Evolutionary conservation across 768 basidiomycete species (phyloP).

Genomic region (Amanita thiersii): DNA sequence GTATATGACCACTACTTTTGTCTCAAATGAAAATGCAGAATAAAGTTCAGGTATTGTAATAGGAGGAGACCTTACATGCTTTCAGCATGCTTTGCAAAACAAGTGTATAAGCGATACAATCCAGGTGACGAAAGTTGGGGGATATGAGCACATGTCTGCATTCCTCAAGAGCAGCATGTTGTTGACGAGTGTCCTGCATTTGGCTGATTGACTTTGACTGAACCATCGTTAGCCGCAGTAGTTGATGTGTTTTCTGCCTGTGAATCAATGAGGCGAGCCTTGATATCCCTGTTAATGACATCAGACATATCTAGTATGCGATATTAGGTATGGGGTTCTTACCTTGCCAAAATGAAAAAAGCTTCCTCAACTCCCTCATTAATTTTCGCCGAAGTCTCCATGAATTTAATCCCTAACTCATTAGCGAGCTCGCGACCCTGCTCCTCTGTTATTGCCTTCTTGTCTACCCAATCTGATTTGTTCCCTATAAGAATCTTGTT

Average conservation of each 20-base stretch:
- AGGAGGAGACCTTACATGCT: too few species aligned
- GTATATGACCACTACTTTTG: not conserved
- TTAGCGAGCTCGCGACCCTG: constrained; percentile 89
- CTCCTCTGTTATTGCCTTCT: constrained; percentile 84
- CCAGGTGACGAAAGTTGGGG: not conserved
- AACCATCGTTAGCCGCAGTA: constrained; percentile 38
- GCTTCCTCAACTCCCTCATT: constrained; percentile 98
- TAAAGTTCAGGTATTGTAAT: too few species aligned
- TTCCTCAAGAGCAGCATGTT: constrained; percentile 45
- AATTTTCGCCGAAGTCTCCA: constrained; percentile 96
- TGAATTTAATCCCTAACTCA: constrained; percentile 92
- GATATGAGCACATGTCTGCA: constrained; percentile 1
- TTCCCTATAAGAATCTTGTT: constrained; percentile 99
- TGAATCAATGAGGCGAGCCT: constrained; percentile 93
- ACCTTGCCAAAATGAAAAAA: constrained; percentile 96
- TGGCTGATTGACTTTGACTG: constrained; percentile 62
- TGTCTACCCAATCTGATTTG: constrained; percentile 98
- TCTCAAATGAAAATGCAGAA: too few species aligned
- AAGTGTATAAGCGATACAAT: too few species aligned
- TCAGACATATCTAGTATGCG: not conserved
- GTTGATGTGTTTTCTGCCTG: constrained; percentile 54
- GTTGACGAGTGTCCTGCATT: constrained; percentile 26
- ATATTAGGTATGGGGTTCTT: constrained; percentile 17
- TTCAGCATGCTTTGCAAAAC: too few species aligned
- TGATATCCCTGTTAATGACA: constrained; percentile 71